phyloP scores from a whole-genome alignment of 495 filamentous ascomycete genomes.

The Podospora appendiculata region DNA sequence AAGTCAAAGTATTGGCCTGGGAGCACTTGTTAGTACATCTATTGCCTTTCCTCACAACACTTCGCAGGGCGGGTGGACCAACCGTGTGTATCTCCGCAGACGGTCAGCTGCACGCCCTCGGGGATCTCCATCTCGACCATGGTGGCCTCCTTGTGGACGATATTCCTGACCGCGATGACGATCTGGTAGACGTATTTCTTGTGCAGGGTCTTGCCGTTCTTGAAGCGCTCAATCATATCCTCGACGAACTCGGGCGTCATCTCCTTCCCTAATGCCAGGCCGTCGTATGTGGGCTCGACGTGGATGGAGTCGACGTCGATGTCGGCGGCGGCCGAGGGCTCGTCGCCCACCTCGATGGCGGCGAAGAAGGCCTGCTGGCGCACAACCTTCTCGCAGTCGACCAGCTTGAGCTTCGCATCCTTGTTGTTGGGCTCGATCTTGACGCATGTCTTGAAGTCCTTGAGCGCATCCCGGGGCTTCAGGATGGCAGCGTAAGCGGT shows the following conservation, averaged over 20 bases:
- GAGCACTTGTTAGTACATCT: conserved; percentile 11
- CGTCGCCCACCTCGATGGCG: conserved; percentile 89
- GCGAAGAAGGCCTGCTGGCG: conserved; percentile 84
- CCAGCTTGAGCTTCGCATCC: conserved; percentile 80
- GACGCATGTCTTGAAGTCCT: conserved; percentile 87
- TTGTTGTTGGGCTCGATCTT: conserved; percentile 81
- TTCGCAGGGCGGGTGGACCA: conserved; percentile 14
- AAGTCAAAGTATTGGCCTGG: conserved; percentile 96
- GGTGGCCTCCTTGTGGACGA: conserved; percentile 87
- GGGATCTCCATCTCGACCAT: conserved; percentile 92
- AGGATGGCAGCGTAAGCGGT: conserved; percentile 85
- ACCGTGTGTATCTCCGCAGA: conserved; percentile 98
- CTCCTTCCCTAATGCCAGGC: conserved; percentile 63
- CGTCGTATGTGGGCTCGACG: conserved; percentile 81
- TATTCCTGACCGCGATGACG: conserved; percentile 75
- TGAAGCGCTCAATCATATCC: conserved; percentile 94
- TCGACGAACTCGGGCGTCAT: conserved; percentile 97
- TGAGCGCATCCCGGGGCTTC: conserved; percentile 75
- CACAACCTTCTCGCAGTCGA: conserved; percentile 89
- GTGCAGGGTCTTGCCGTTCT: conserved; percentile 88
- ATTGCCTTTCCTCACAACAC: too few species aligned
- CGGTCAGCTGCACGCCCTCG: conserved; percentile 70
- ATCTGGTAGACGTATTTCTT: conserved; percentile 98
- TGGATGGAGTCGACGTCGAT: conserved; percentile 79
- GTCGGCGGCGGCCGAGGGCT: conserved; percentile 82